Evolutionary conservation across 2,329 filamentous ascomycete species (phyloP).

Genomic region (Phoma sp.): DNA sequence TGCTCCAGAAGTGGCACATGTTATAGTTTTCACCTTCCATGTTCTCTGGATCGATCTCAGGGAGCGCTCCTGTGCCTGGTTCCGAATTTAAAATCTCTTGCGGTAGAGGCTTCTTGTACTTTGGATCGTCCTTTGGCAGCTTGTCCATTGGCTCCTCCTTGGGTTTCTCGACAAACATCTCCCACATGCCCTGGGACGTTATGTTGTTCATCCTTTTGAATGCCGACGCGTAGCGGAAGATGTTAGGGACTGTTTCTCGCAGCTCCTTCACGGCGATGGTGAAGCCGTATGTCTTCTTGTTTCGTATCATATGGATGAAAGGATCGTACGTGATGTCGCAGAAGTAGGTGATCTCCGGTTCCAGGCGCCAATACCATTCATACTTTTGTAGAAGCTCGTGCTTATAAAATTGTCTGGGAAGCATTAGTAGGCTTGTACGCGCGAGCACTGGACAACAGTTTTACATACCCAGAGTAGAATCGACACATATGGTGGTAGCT

Average conservation of each 20-base stretch:
- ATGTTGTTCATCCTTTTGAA: constrained; percentile 94
- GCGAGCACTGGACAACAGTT: not conserved
- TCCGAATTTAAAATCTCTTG: constrained; percentile 83
- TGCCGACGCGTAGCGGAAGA: constrained; percentile 97
- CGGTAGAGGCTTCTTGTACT: constrained; percentile 72
- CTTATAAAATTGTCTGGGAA: constrained; percentile 87
- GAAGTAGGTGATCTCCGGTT: constrained; percentile 99
- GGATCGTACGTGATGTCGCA: constrained; percentile 99
- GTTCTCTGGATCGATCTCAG: constrained; percentile 84
- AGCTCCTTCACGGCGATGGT: constrained; percentile 99
- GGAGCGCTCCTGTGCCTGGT: constrained; percentile 72
- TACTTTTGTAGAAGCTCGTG: constrained; percentile 94
- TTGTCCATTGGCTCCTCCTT: constrained; percentile 65
- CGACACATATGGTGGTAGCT: constrained; percentile 99
- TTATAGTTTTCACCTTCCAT: constrained; percentile 99
- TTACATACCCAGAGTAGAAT: constrained; percentile 91
- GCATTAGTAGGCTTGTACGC: constrained; percentile 19
- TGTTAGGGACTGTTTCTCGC: constrained; percentile 96
- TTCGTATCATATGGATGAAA: constrained; percentile 91
- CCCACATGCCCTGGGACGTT: constrained; percentile 91
- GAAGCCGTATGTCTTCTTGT: constrained; percentile 98
- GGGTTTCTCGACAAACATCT: constrained; percentile 92
- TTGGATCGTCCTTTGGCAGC: constrained; percentile 66
- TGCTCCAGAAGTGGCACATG: constrained; percentile 99
- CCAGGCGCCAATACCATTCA: constrained; percentile 99